Evolutionary conservation across 768 basidiomycete species (phyloP).

Genomic region (Suillus occidentalis): DNA sequence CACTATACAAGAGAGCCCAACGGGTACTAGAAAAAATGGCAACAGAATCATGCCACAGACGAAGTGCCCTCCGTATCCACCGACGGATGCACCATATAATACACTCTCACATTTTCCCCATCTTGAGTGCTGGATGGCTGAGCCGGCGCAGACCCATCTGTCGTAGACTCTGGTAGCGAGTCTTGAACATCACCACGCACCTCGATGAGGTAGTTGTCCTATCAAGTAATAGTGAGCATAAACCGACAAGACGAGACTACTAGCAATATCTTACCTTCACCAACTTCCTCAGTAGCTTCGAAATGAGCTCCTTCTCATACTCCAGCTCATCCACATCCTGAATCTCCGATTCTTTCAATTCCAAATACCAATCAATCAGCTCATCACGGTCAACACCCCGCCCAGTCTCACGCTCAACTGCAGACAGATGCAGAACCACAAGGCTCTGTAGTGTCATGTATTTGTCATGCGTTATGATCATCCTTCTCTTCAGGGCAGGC

Average conservation of each 20-base stretch:
- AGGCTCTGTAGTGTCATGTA: conserved; percentile 89
- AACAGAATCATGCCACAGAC: conserved; percentile 23
- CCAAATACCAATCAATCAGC: conserved; percentile 95
- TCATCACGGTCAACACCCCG: conserved; percentile 86
- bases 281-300: conserved; percentile 85
- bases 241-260: conserved; percentile 16
- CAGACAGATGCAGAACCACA: conserved; percentile 78
- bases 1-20: background rate
- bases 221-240: conserved; percentile 9
- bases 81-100: conserved; percentile 89
- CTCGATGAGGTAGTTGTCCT: conserved; percentile 88
- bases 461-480: conserved; percentile 95
- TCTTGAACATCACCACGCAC: conserved; percentile 83
- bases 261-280: conserved; percentile 65
- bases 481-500: conserved; percentile 62
- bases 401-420: conserved; percentile 73
- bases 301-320: conserved; percentile 86
- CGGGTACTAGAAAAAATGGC: background rate
- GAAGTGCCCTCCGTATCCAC: conserved; percentile 68
- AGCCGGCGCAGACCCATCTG: conserved; percentile 50
- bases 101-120: conserved; percentile 64
- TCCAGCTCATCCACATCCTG: conserved; percentile 85
- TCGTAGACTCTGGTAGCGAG: conserved; percentile 62
- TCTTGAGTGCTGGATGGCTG: conserved; percentile 48
- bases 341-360: conserved; percentile 81